A percentile compares a stretch with the other conserved stretches of the same genome.
Conservation (phyloP, 192 early-diverging fungal species). For the Paraglomus brasilianum region DNA sequence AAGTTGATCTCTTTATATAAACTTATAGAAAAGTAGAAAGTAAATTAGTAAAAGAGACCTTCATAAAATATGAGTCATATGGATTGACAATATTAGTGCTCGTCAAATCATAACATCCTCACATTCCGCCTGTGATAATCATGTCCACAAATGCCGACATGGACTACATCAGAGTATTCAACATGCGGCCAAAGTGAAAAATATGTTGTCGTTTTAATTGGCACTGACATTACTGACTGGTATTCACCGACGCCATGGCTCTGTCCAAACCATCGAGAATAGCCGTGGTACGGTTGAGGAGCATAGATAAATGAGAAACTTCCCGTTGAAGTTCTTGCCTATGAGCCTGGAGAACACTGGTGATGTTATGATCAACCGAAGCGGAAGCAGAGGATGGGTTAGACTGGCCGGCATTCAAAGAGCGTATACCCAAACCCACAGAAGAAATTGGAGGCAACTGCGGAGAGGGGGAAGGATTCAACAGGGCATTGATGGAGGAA, state of each 20-base stretch:
- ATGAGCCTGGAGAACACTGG: slow-evolving; percentile 51
- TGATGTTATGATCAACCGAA: slow-evolving; percentile 30
- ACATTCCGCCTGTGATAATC: too few relatives aligned
- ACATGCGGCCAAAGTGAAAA: too few relatives aligned
- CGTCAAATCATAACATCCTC: too few relatives aligned
- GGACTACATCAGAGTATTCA: too few relatives aligned
- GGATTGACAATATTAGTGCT: too few relatives aligned
- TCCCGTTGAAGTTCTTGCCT: slow-evolving; percentile 56
- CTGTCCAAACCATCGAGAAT: slow-evolving; percentile 54
- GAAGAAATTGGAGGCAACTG: slow-evolving; percentile 22
- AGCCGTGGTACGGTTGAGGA: slow-evolving; percentile 53
- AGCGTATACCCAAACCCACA: neutral
- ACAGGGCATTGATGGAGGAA: slow-evolving; percentile 32
- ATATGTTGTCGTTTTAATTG: too few relatives aligned
- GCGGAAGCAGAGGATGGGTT: neutral
- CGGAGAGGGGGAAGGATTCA: slow-evolving; percentile 32
- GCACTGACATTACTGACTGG: too few relatives aligned
- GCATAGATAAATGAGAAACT: slow-evolving; percentile 50
- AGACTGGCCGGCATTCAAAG: neutral
- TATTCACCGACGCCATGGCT: slow-evolving; percentile 38
- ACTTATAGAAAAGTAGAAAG: too few relatives aligned
- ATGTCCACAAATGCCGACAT: too few relatives aligned
- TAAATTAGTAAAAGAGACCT: too few relatives aligned
- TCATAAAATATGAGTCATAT: too few relatives aligned
- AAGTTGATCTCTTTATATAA: too few relatives aligned